Evolutionary conservation across 2,329 filamentous ascomycete genomes (phyloP).

Genomic region (Penicillium vulpinum): DNA sequence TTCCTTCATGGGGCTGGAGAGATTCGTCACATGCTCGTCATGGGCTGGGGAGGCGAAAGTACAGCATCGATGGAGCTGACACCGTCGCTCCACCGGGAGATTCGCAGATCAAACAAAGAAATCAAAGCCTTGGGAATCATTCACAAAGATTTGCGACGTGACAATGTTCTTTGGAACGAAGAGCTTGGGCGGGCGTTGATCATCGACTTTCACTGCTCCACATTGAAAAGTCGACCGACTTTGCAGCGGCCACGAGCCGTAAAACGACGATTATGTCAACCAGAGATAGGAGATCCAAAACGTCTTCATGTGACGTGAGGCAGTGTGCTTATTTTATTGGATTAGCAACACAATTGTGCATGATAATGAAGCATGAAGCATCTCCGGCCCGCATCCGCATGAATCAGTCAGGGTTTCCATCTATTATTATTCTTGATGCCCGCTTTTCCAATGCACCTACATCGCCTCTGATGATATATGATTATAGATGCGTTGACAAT

Average conservation of each 20-base stretch:
- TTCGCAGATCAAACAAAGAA: not conserved
- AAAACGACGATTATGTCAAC: no score
- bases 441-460: not conserved
- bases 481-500: conserved; percentile 3
- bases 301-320: no score
- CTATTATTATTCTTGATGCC: not conserved
- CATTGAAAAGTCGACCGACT: no score
- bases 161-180: no score
- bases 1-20: conserved; percentile 27
- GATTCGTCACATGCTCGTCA: not conserved
- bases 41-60: not conserved
- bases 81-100: not conserved
- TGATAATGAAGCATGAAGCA: not conserved
- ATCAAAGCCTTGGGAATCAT: conserved; percentile 7
- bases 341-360: not conserved
- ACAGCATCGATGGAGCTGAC: not conserved
- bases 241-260: no score
- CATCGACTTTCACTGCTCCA: no score
- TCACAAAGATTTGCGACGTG: no score
- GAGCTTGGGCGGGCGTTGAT: no score
- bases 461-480: not conserved
- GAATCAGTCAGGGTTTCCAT: not conserved
- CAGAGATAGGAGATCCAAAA: no score
- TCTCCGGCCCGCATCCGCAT: not conserved
- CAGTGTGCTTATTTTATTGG: not conserved